Conservation (phyloP, 176 grass and related monocot species). For the Alopecurus myosuroides region DNA sequence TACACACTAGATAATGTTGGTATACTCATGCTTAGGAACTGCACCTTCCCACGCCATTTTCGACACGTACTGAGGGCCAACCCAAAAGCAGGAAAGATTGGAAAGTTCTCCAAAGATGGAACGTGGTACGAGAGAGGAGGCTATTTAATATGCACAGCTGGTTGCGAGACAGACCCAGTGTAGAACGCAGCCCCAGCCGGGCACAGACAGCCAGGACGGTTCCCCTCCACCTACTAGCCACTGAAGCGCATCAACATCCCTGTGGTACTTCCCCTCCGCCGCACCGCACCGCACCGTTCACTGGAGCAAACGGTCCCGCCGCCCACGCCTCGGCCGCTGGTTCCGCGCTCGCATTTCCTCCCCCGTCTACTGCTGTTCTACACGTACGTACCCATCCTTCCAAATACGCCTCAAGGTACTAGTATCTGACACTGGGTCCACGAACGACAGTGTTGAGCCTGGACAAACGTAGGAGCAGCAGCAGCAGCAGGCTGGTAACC, state of each 20-base stretch:
- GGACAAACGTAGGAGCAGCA: background rate
- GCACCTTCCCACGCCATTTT: too few species aligned
- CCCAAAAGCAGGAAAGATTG: background rate
- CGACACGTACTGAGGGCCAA: too few species aligned
- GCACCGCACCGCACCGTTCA: background rate
- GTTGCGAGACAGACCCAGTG: conserved; percentile 5
- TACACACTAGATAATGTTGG: too few species aligned
- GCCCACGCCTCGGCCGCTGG: conserved; percentile 14
- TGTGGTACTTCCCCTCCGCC: background rate
- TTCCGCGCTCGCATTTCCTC: background rate
- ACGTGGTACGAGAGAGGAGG: conserved; percentile 17
- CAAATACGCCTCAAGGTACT: background rate
- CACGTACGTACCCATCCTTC: background rate
- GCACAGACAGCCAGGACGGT: conserved; percentile 9
- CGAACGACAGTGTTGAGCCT: accelerated
- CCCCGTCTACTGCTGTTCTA: background rate
- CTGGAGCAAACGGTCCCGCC: background rate
- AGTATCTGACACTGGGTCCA: background rate
- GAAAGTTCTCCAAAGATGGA: background rate
- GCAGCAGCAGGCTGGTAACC: background rate
- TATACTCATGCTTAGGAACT: too few species aligned
- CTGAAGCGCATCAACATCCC: conserved; percentile 12
- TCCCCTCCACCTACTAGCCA: conserved; percentile 18
- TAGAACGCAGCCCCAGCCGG: background rate
- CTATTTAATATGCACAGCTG: conserved; percentile 28